Conservation (phyloP, 176 grass and related monocot species). For the Avena eriantha region DNA sequence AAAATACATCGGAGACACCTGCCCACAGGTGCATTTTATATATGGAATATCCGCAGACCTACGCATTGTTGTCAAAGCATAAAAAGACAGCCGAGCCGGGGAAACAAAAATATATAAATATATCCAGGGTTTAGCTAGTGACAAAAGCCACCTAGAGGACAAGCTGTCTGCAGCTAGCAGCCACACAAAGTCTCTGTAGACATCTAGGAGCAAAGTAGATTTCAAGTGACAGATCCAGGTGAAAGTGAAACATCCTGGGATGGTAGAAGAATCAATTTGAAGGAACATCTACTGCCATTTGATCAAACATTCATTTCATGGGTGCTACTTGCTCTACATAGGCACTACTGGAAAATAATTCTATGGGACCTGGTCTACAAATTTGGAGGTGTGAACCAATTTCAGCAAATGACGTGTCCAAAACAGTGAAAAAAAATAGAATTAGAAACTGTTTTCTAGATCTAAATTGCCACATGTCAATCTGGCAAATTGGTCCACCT, state of each 20-base stretch:
- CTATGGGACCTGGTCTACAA: too few species aligned
- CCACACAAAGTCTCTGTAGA: not conserved
- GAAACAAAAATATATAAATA: not conserved
- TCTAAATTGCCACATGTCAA: too few species aligned
- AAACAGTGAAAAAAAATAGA: too few species aligned
- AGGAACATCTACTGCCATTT: not conserved
- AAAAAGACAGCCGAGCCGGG: conserved; percentile 27
- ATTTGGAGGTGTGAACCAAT: too few species aligned
- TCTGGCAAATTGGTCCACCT: too few species aligned
- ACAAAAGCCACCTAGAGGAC: conserved; percentile 37
- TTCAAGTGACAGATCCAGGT: conserved; percentile 21
- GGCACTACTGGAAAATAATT: not conserved
- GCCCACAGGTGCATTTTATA: conserved; percentile 31
- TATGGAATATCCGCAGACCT: conserved; percentile 22
- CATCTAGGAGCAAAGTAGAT: conserved; percentile 15
- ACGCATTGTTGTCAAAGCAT: conserved; percentile 46
- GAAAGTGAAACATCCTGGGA: conserved; percentile 16
- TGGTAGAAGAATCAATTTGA: not conserved
- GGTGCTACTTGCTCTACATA: conserved; percentile 38
- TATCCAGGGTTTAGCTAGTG: conserved; percentile 23
- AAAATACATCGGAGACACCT: not conserved
- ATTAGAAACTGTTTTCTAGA: too few species aligned
- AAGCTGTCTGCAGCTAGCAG: conserved; percentile 37
- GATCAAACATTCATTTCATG: conserved; percentile 17
- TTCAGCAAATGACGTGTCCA: too few species aligned